Conservation (phyloP, 805 yeast genomes). For the Wickerhamomyces silvicola region DNA sequence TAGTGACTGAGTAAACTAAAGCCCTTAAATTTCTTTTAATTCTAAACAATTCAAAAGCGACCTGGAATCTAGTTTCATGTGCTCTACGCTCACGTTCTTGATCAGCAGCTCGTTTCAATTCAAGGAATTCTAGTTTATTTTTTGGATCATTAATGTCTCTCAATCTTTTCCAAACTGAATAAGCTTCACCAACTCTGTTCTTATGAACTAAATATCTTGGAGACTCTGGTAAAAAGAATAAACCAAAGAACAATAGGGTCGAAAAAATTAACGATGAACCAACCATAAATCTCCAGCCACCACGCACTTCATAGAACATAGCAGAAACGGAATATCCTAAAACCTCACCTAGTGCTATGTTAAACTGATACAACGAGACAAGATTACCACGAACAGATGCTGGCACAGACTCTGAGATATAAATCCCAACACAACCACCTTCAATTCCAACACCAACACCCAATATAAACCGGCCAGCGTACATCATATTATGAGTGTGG, state of each 20-base stretch:
- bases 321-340: conserved; percentile 60
- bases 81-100: conserved; percentile 37
- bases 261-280: conserved; percentile 60
- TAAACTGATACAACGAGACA: conserved; percentile 58
- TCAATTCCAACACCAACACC: conserved; percentile 65
- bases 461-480: conserved; percentile 52
- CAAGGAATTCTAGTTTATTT: conserved; percentile 48
- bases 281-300: conserved; percentile 62
- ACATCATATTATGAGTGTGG: conserved; percentile 39
- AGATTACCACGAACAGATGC: conserved; percentile 51
- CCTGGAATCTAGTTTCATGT: conserved; percentile 30
- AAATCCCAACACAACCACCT: conserved; percentile 59
- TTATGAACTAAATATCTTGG: conserved; percentile 52
- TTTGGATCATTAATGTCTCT: conserved; percentile 39
- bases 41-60: conserved; percentile 45
- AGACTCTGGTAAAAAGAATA: conserved; percentile 53
- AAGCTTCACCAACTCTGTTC: conserved; percentile 45
- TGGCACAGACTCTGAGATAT: conserved; percentile 56
- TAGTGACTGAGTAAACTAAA: conserved; percentile 46
- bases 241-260: conserved; percentile 41
- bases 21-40: conserved; percentile 59
- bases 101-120: conserved; percentile 46
- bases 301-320: conserved; percentile 47
- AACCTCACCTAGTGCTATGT: conserved; percentile 62
- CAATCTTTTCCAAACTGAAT: conserved; percentile 47